A percentile compares a stretch with the other conserved stretches of the same genome.
Evolutionary conservation across 305 asterid genomes (phyloP).

Genomic region (Nicotiana rustica): DNA sequence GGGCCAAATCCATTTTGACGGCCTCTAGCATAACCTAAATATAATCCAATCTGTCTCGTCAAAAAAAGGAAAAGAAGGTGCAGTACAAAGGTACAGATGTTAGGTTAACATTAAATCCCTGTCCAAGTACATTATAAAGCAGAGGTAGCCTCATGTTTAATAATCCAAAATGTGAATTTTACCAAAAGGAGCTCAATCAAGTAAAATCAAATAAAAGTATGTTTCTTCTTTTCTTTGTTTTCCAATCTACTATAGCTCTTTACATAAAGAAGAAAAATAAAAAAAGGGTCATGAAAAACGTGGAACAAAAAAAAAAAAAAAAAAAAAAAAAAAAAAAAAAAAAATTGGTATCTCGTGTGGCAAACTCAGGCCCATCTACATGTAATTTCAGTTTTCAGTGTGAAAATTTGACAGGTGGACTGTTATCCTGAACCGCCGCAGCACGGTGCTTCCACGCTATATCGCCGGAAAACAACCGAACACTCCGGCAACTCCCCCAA

Average conservation of each 20-base stretch:
- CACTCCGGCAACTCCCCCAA: constrained; percentile 87
- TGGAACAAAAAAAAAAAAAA: not conserved
- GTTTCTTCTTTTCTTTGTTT: not conserved
- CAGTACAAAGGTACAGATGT: too few species aligned
- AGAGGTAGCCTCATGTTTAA: too few species aligned
- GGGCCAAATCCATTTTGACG: too few species aligned
- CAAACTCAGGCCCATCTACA: not conserved
- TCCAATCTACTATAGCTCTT: constrained; percentile 6
- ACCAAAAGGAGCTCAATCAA: not conserved
- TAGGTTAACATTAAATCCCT: too few species aligned
- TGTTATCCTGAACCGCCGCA: constrained; percentile 51
- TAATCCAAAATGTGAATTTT: too few species aligned
- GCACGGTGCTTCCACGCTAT: constrained; percentile 46
- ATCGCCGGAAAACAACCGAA: constrained; percentile 67
- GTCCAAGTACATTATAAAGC: too few species aligned
- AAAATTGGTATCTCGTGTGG: not conserved
- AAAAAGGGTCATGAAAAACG: not conserved
- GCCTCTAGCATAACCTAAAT: too few species aligned
- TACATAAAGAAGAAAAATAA: constrained; percentile 20
- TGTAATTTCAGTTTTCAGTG: not conserved
- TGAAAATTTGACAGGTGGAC: not conserved
- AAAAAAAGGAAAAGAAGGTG: too few species aligned
- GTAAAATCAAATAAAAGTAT: constrained; percentile 17
- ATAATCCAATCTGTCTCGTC: too few species aligned
- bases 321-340: not conserved